phyloP scores from a whole-genome alignment of 192 early-diverging fungal species.

The Umbelopsis ramanniana region DNA sequence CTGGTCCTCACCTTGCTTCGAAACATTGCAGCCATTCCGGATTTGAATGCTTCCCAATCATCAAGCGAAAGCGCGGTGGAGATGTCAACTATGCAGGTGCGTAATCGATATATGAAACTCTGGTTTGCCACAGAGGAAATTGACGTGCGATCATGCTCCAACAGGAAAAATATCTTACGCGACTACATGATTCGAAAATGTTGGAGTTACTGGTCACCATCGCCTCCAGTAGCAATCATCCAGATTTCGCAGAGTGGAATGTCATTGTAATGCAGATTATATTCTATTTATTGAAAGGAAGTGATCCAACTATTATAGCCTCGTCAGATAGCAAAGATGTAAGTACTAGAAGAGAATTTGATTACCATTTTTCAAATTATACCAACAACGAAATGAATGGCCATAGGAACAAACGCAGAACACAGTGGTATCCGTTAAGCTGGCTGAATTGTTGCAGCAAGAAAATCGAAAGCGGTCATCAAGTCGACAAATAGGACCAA shows the following conservation, averaged over 20 bases:
- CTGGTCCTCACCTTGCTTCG: slow-evolving; percentile 75
- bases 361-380: not conserved
- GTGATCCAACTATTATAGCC: slow-evolving; percentile 46
- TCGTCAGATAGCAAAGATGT: not conserved
- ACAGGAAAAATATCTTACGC: slow-evolving; percentile 28
- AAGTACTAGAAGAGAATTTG: slow-evolving; percentile 26
- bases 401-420: slow-evolving; percentile 30
- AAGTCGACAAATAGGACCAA: slow-evolving; percentile 29
- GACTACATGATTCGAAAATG: slow-evolving; percentile 63
- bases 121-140: not conserved
- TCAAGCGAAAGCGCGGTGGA: slow-evolving; percentile 58
- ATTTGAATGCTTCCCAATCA: slow-evolving; percentile 61
- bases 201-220: slow-evolving; percentile 74
- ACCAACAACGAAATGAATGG: not conserved
- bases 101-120: not conserved
- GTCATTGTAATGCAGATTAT: slow-evolving; percentile 63
- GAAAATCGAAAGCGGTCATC: slow-evolving; percentile 1
- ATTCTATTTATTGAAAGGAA: slow-evolving; percentile 61
- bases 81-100: slow-evolving; percentile 69
- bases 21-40: slow-evolving; percentile 82
- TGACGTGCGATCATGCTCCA: not conserved
- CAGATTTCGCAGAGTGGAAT: slow-evolving; percentile 68
- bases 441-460: slow-evolving; percentile 21
- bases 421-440: slow-evolving; percentile 33
- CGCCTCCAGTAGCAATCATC: slow-evolving; percentile 62